Evolutionary conservation across 2,329 filamentous ascomycete species (phyloP), one percentile per base, ranked within the genome.

Genomic region (Alternaria arborescens): DNA sequence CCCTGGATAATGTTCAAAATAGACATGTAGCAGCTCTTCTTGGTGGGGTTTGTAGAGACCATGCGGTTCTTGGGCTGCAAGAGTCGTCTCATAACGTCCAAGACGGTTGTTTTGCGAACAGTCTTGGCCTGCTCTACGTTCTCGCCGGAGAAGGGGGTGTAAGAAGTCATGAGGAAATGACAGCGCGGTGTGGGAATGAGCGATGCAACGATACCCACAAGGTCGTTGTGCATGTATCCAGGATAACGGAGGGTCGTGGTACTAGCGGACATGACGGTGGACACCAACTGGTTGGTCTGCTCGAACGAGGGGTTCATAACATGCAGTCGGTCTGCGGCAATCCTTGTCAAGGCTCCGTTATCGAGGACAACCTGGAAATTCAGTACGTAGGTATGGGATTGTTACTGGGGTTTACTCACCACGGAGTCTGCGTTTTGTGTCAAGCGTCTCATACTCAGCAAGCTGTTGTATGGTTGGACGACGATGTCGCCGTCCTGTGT

Each of bases 141-240:
- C 77, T 97, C 93, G 62, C 93, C 92, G 0, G 95, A 98, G 76
- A 99, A 99, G 6, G 95, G 95, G 0, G 95, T 99, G 82, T 99
- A 99, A 43, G 94, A 93, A 5, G 95, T 99, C 89, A 97, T 97
- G 60, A 99, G 85, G 86, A 99, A 99, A 82, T 99, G 96, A 77
- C 94, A 97, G 70, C 95, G 90, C 10, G 95, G 96, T 0, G 94
- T 99, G 2, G 95, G 95, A 64, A 99, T 98, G 42, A 99, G 86
- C 20, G 93, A 97, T 24, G 96, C 95, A 59, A 99, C 87, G 71
- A 99, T 98, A 79, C 94, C 95, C 75, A 97, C 94, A 16, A 99
- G 89, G 77, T 99, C 95, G 79, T 99, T 99, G 84, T 99, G 95
- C 95, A 99, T 99, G 82, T 99, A 99, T 40, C 95, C 95, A 1